phyloP scores from a whole-genome alignment of 768 basidiomycete species.

The Hydnomerulius pinastri region DNA sequence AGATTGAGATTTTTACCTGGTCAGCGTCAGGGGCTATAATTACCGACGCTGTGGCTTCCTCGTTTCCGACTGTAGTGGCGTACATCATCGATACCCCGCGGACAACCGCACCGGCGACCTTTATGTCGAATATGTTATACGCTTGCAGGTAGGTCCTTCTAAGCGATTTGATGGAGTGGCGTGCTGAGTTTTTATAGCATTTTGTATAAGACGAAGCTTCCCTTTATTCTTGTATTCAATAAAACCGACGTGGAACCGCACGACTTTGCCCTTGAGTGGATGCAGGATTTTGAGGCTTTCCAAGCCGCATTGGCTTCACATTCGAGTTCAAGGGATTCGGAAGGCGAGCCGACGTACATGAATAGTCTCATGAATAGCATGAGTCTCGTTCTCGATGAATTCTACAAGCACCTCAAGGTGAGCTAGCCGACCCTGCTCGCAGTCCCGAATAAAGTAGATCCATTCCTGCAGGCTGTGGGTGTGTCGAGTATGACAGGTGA shows the following conservation, averaged over 20 bases:
- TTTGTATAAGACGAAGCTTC: conserved; percentile 95
- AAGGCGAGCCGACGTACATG: conserved; percentile 97
- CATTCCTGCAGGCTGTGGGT: conserved; percentile 75
- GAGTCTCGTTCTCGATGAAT: conserved; percentile 97
- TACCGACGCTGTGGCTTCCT: conserved; percentile 92
- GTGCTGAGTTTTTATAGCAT: conserved; percentile 53
- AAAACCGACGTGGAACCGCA: conserved; percentile 94
- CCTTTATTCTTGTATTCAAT: conserved; percentile 98
- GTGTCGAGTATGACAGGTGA: conserved; percentile 97
- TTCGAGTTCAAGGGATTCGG: conserved; percentile 64
- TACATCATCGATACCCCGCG: conserved; percentile 98
- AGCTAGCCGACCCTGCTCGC: conserved; percentile 17
- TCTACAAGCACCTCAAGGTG: conserved; percentile 95
- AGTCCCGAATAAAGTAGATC: not conserved
- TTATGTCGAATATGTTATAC: conserved; percentile 99
- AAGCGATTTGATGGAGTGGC: not conserved
- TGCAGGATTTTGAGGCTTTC: conserved; percentile 96
- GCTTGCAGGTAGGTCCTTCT: conserved; percentile 77
- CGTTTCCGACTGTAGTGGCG: conserved; percentile 92
- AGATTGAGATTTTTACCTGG: conserved; percentile 99
- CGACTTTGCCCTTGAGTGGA: conserved; percentile 95
- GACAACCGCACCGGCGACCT: conserved; percentile 92
- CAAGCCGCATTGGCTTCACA: conserved; percentile 83
- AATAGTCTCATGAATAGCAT: conserved; percentile 99
- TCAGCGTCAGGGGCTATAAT: conserved; percentile 98